A percentile compares a stretch with the other conserved stretches of the same genome.
Evolutionary conservation across 768 basidiomycete species (phyloP).

Genomic region (Mycena kentingensis): DNA sequence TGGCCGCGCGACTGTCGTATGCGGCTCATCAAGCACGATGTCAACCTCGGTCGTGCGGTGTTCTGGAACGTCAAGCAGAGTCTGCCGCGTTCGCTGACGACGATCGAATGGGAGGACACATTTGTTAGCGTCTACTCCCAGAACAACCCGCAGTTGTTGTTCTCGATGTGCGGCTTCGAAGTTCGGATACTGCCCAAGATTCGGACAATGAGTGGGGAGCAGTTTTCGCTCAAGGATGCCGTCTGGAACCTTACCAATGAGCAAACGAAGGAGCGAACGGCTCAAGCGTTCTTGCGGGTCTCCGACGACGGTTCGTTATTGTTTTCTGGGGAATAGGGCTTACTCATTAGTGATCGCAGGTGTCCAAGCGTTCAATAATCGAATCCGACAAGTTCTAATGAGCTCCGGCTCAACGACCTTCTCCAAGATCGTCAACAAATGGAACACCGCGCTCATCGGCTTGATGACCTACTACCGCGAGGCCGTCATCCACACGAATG

Average conservation of each 20-base stretch:
- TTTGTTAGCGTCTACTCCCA: slow-evolving; percentile 97
- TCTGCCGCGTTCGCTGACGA: slow-evolving; percentile 91
- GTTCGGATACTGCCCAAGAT: slow-evolving; percentile 97
- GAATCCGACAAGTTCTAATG: slow-evolving; percentile 96
- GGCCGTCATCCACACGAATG: slow-evolving; percentile 96
- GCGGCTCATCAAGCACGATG: slow-evolving; percentile 98
- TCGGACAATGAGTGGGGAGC: slow-evolving; percentile 92
- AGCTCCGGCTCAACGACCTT: slow-evolving; percentile 98
- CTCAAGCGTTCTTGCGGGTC: slow-evolving; percentile 96
- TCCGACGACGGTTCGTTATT: slow-evolving; percentile 77
- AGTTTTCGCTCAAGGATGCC: slow-evolving; percentile 94
- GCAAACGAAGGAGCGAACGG: slow-evolving; percentile 95
- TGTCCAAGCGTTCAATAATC: slow-evolving; percentile 96
- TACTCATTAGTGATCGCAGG: slow-evolving; percentile 41
- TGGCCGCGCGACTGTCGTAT: slow-evolving; percentile 99
- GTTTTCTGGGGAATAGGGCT: not conserved
- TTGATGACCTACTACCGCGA: slow-evolving; percentile 98
- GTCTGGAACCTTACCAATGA: slow-evolving; percentile 98
- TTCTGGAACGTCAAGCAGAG: slow-evolving; percentile 99
- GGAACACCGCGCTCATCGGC: slow-evolving; percentile 94
- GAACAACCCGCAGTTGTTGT: slow-evolving; percentile 95
- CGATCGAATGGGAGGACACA: slow-evolving; percentile 99
- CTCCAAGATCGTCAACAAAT: slow-evolving; percentile 98
- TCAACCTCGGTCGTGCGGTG: slow-evolving; percentile 95
- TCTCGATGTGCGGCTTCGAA: slow-evolving; percentile 99